Evolutionary conservation across 2,329 filamentous ascomycete genomes (phyloP).

Genomic region (Aureobasidium zeae): DNA sequence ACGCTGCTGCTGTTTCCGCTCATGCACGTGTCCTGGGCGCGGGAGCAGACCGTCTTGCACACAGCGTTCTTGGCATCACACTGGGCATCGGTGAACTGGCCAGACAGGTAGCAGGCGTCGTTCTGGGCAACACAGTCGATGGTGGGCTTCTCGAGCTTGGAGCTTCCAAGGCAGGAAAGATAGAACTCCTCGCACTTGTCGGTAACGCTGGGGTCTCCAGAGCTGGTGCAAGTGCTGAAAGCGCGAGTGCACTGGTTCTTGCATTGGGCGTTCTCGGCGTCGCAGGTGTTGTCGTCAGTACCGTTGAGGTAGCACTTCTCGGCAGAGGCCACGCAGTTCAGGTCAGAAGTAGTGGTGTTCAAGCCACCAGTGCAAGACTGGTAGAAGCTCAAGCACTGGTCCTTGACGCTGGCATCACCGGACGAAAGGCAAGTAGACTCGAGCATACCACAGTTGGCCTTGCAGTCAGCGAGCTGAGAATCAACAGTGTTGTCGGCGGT

Average conservation of each 20-base stretch:
- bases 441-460: background rate
- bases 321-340: background rate
- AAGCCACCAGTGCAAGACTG: background rate
- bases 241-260: background rate
- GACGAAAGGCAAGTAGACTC: background rate
- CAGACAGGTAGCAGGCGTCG: conserved; percentile 2
- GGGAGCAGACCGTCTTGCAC: background rate
- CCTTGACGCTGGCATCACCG: background rate
- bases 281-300: background rate
- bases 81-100: background rate
- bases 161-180: background rate
- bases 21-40: background rate
- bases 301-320: conserved; percentile 2
- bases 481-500: background rate
- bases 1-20: background rate
- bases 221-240: background rate
- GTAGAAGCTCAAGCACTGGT: background rate
- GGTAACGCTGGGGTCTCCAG: background rate
- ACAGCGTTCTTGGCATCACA: background rate
- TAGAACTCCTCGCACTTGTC: background rate
- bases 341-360: background rate
- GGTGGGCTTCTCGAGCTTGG: background rate
- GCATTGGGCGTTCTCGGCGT: background rate
- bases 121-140: background rate
- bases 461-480: background rate